These are phyloP conservation scores for Phylloporus sp. DNA, from an alignment of 768 basidiomycete species.

Conservation along the genomic window DNA sequence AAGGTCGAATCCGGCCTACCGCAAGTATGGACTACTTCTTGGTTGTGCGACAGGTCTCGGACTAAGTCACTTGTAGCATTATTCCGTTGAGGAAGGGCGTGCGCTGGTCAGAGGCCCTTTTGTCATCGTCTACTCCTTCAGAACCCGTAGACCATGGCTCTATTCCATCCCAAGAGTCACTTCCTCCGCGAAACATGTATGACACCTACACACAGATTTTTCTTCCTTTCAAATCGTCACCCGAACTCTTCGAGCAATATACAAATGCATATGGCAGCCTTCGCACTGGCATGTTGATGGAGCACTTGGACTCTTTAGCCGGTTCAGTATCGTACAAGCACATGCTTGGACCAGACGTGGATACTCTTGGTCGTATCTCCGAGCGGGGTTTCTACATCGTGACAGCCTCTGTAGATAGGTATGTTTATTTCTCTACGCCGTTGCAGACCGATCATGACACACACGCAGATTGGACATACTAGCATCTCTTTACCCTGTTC, in stretches of 20 bases:
- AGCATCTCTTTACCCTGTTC: constrained; percentile 49
- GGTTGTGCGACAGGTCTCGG: neutral
- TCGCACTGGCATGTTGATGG: constrained; percentile 69
- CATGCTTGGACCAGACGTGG: constrained; percentile 62
- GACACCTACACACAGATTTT: constrained; percentile 68
- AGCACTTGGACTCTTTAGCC: constrained; percentile 81
- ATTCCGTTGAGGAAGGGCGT: constrained; percentile 51
- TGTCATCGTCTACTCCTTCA: constrained; percentile 33
- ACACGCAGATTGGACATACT: constrained; percentile 63
- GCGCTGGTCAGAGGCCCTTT: constrained; percentile 58
- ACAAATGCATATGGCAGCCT: constrained; percentile 70
- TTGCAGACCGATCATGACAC: neutral
- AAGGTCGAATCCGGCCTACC: constrained; percentile 50
- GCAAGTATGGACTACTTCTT: constrained; percentile 37
- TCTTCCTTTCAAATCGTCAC: constrained; percentile 60
- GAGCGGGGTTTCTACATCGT: constrained; percentile 77
- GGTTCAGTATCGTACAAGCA: constrained; percentile 84
- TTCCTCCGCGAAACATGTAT: constrained; percentile 55
- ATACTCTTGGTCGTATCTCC: constrained; percentile 50
- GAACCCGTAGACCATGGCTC: constrained; percentile 12
- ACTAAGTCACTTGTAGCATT: constrained; percentile 35
- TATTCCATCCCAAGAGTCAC: constrained; percentile 20
- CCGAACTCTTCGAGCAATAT: constrained; percentile 60
- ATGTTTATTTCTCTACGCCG: neutral
- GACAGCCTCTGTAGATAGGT: constrained; percentile 81